These are phyloP conservation scores for Kuraishia piskuri DNA, from an alignment of 805 yeast species.

Conservation along the genomic window DNA sequence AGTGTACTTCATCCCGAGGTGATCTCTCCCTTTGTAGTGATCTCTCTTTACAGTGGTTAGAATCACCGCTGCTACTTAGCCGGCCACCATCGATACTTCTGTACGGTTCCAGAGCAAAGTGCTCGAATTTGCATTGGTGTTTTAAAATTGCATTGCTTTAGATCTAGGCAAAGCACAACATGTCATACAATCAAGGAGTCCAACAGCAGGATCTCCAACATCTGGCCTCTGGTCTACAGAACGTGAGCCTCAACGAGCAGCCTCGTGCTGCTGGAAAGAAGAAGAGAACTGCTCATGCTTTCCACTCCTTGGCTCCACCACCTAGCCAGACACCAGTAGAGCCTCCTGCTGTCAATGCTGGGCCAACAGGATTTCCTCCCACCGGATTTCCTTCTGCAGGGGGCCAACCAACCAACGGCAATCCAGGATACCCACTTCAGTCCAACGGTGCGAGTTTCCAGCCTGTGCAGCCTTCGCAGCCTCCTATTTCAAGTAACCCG, in stretches of 20 bases:
- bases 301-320: slow-evolving; percentile 8
- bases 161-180: neutral
- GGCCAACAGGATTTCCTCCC: neutral
- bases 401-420: neutral
- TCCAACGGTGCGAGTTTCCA: neutral
- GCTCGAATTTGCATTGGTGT: no score
- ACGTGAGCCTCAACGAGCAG: neutral
- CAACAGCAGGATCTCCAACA: slow-evolving; percentile 7
- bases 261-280: slow-evolving; percentile 5
- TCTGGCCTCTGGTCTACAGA: slow-evolving; percentile 6
- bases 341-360: neutral
- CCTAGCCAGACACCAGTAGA: neutral
- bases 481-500: neutral
- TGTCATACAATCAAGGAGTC: neutral
- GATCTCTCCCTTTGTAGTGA: no score
- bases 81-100: no score
- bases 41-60: no score
- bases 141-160: no score
- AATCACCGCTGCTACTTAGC: no score
- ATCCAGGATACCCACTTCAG: neutral
- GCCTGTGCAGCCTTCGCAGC: no score
- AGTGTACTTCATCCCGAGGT: no score
- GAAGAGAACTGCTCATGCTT: slow-evolving; percentile 19
- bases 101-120: no score
- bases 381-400: neutral